Base-by-base conservation (phyloP, 345 rosid species). In the Theobroma cacao region DNA sequence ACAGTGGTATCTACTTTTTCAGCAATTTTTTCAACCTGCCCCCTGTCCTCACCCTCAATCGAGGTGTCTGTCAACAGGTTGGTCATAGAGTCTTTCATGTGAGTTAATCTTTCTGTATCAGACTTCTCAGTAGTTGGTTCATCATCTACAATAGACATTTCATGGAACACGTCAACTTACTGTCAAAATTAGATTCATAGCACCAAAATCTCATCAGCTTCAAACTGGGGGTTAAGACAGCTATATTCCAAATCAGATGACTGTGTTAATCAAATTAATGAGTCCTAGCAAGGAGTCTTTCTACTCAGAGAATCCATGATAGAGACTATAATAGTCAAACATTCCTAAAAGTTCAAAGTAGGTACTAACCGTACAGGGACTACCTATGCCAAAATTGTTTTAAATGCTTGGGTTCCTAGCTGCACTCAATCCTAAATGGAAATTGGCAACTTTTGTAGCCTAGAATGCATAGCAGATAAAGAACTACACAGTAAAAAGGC, bases 121-220 rank as follows among this genome's bases (percentile, higher is more conserved):
- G 53, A 55, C 70, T 80, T 75, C 81, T 85, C 79, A 1, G 60
- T 3, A 31, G 70, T 78, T 31, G 58, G 72, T 65, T 84, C 87
- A 75, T 82, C 88, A 18, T 72, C 86, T 69, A 56, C 40, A 58
- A 7, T 6, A 75, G 34, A 62, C 17, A 68, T 15, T n/a, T 26
- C 18, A 31, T 17, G 8, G 43, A 64, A 67, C 33, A 34, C 3
- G 53, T 11, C 2, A 48, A 61, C 1, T 70, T 60, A 15, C 55
- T 0, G 55, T 0, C 5, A 58, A 41, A 45, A 50, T 43, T 6
- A 45, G n/a, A 36, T 40, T 43, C 38, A 75, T 24, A 64, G 55
- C 36, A 64, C 41, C 63, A 64, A 56, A 62, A 15, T 65, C 30
- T 1, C 55, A 45, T 45, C 24, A 14, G 50, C 59, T 56, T 24